These are phyloP conservation scores for Nitzschia palea DNA, from an alignment of 108 stramenopile genomes.

Conservation along the genomic window DNA sequence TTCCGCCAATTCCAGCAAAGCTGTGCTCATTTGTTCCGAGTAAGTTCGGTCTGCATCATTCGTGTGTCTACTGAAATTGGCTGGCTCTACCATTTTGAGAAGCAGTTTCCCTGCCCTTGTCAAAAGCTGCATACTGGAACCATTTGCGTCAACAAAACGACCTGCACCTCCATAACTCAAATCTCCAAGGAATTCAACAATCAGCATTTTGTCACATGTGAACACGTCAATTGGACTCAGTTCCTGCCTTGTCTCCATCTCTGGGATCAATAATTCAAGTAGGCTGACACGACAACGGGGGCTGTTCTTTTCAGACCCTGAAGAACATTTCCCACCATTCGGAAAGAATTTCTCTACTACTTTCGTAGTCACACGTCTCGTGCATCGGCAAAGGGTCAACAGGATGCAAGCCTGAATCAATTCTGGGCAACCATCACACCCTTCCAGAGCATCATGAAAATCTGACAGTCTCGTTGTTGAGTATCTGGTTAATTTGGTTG, in stretches of 20 bases:
- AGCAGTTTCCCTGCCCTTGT: neutral
- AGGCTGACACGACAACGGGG: neutral
- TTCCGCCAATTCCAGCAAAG: neutral
- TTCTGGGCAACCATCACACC: neutral
- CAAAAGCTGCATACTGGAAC: neutral
- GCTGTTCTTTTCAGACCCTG: no score
- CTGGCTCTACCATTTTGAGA: neutral
- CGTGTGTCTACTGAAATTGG: neutral
- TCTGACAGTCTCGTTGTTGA: neutral
- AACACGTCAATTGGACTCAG: neutral
- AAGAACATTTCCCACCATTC: no score
- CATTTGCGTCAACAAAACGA: neutral
- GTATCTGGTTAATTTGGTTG: neutral
- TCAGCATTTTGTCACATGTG: neutral
- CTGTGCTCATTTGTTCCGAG: neutral
- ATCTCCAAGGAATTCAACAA: constrained; percentile 3
- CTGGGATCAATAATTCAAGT: neutral
- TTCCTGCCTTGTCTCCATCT: neutral
- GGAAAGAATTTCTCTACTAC: neutral
- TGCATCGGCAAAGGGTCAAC: neutral
- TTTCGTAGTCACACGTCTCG: neutral
- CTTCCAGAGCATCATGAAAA: neutral
- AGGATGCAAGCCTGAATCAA: neutral
- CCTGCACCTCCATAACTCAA: neutral
- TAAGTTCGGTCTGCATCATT: neutral